Evolutionary conservation across 768 basidiomycete genomes (phyloP).

Genomic region (Mycena alexandri): DNA sequence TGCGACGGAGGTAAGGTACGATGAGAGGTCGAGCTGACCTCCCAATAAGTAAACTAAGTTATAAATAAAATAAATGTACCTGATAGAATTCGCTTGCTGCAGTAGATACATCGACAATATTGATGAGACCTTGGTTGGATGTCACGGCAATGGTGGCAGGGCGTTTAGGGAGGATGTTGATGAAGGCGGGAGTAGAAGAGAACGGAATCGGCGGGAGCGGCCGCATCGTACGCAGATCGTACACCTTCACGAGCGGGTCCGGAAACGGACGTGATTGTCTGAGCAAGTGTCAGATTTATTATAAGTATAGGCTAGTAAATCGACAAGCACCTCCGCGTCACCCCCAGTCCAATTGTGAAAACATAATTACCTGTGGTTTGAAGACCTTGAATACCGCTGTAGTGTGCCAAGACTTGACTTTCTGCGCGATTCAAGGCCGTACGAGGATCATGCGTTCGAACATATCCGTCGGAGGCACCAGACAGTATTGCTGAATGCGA

Average conservation of each 20-base stretch:
- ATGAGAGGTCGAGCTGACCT: slow-evolving; percentile 73
- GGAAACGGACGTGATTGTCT: slow-evolving; percentile 91
- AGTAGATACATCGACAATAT: slow-evolving; percentile 84
- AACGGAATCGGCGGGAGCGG: slow-evolving; percentile 90
- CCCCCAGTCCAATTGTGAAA: slow-evolving; percentile 88
- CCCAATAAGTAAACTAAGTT: slow-evolving; percentile 17
- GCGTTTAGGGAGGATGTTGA: slow-evolving; percentile 83
- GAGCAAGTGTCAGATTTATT: slow-evolving; percentile 25
- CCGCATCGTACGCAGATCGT: slow-evolving; percentile 87
- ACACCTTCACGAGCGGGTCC: slow-evolving; percentile 94
- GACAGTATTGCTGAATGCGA: slow-evolving; percentile 75
- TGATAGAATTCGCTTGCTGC: slow-evolving; percentile 83
- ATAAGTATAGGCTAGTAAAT: slow-evolving; percentile 30
- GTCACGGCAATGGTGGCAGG: slow-evolving; percentile 80
- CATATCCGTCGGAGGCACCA: slow-evolving; percentile 78
- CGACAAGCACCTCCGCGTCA: slow-evolving; percentile 65
- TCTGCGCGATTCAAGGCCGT: slow-evolving; percentile 64
- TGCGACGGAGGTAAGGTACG: slow-evolving; percentile 84
- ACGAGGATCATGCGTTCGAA: slow-evolving; percentile 81
- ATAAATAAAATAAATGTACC: slow-evolving; percentile 54
- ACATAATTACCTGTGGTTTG: slow-evolving; percentile 84
- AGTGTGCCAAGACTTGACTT: slow-evolving; percentile 79
- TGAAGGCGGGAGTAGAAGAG: slow-evolving; percentile 87
- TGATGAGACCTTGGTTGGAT: slow-evolving; percentile 86
- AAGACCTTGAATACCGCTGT: slow-evolving; percentile 84